phyloP scores from a whole-genome alignment of 306 rosid genomes.

The Fagus crenata region DNA sequence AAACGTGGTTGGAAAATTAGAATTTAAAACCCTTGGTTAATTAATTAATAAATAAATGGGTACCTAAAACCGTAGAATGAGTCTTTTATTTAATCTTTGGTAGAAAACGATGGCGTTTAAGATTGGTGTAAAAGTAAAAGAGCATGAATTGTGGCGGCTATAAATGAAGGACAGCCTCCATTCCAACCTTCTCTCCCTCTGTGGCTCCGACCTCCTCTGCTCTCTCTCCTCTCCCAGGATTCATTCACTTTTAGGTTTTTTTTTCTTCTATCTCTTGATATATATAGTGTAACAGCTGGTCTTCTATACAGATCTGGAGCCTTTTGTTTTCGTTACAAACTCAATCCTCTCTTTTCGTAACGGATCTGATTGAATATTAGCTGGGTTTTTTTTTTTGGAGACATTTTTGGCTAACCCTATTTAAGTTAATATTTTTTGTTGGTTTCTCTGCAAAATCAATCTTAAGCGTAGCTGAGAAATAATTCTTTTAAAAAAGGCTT shows the following conservation, averaged over 20 bases:
- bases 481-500: not conserved
- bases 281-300: not conserved
- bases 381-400: not conserved
- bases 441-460: not conserved
- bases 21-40: no score
- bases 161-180: conserved; percentile 10
- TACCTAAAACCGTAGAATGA: not conserved
- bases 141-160: not conserved
- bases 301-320: conserved; percentile 29
- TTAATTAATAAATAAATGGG: not conserved
- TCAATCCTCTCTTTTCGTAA: not conserved
- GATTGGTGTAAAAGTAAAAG: no score
- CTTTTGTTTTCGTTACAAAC: not conserved
- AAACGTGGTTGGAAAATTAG: no score
- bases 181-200: not conserved
- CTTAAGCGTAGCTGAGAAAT: not conserved
- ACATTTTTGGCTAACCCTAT: not conserved
- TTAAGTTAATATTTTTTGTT: not conserved
- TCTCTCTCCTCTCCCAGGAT: conserved; percentile 23
- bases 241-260: conserved; percentile 30
- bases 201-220: conserved; percentile 39
- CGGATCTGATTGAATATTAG: conserved; percentile 33
- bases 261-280: not conserved
- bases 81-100: not conserved
- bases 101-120: no score